These are phyloP conservation scores for Tuctoria greenei DNA, from an alignment of 176 grass and related monocot species.

Conservation along the genomic window DNA sequence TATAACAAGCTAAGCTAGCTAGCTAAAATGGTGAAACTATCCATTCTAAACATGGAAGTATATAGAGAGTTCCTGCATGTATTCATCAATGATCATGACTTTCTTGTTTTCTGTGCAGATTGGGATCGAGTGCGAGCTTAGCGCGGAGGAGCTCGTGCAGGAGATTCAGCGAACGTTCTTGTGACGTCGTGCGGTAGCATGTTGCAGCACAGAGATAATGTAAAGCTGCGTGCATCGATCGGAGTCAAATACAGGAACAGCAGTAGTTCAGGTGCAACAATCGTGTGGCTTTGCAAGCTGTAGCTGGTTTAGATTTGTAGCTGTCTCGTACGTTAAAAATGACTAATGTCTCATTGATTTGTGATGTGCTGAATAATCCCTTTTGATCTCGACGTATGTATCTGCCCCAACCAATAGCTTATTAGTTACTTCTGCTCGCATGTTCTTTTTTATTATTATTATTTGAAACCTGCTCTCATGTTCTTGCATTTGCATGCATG, in stretches of 20 bases:
- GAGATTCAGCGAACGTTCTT: constrained; percentile 73
- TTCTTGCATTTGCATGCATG: neutral
- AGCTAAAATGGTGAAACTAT: neutral
- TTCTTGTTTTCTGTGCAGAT: constrained; percentile 45
- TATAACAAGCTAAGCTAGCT: neutral
- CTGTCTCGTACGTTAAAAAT: neutral
- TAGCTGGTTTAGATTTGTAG: neutral
- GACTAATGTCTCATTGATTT: constrained; percentile 2
- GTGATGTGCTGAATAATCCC: neutral
- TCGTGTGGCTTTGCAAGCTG: neutral
- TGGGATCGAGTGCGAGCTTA: constrained; percentile 87
- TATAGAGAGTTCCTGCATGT: neutral
- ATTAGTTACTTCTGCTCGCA: neutral
- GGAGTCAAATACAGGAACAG: neutral
- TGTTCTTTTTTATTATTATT: no score
- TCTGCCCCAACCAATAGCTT: neutral
- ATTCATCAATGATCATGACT: neutral
- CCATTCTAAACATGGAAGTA: neutral
- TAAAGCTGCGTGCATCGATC: neutral
- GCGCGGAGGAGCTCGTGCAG: constrained; percentile 74
- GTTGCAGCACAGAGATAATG: neutral
- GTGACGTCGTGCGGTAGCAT: constrained; percentile 16
- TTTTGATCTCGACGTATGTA: neutral
- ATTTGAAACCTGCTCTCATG: neutral
- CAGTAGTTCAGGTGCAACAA: neutral